phyloP scores from a whole-genome alignment of 208 protist species.

The Trypanosoma scelopori region DNA sequence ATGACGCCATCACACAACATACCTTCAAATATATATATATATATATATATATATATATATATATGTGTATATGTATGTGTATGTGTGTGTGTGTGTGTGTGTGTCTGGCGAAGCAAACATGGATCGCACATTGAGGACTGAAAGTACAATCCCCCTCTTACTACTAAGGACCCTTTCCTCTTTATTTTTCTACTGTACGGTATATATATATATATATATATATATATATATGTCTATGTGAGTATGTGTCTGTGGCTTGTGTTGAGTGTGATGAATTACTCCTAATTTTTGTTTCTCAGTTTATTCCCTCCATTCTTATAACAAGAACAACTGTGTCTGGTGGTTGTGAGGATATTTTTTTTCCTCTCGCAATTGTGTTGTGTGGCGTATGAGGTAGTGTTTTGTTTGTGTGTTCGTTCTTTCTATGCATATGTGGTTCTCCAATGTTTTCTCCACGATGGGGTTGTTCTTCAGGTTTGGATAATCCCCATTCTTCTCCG shows the following conservation, averaged over 20 bases:
- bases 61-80: neutral
- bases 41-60: neutral
- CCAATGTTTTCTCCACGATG: neutral
- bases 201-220: neutral
- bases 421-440: too few species aligned
- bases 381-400: neutral
- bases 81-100: too few species aligned
- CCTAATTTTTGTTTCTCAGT: neutral
- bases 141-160: too few species aligned
- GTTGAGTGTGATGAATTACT: neutral
- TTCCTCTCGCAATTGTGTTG: neutral
- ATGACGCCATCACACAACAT: slow-evolving; percentile 9
- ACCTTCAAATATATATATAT: neutral
- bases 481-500: neutral
- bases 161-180: too few species aligned
- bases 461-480: neutral
- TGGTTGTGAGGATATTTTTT: neutral
- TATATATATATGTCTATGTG: neutral
- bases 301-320: slow-evolving; percentile 22
- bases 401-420: too few species aligned
- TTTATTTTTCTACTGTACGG: too few species aligned
- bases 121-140: too few species aligned
- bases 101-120: too few species aligned
- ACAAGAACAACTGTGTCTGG: slow-evolving; percentile 14
- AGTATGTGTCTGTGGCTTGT: neutral